Conservation (phyloP, 2,329 filamentous ascomycete species). For the Sclerotinia sclerotiorum region DNA sequence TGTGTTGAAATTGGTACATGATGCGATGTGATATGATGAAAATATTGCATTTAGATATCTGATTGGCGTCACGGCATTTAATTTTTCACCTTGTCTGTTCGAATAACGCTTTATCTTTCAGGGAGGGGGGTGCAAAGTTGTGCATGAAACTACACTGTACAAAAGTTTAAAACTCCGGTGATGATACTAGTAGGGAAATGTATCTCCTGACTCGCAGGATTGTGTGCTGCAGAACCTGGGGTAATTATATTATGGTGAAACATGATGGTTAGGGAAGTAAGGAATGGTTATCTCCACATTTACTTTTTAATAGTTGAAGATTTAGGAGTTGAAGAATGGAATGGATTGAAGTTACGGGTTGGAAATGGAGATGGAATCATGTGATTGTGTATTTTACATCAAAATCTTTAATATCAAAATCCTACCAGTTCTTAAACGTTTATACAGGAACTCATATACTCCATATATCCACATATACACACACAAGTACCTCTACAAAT, state of each 20-base stretch:
- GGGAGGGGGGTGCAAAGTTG: background rate
- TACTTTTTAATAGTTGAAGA: background rate
- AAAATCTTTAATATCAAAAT: background rate
- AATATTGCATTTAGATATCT: constrained; percentile 4
- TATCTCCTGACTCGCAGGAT: constrained; percentile 8
- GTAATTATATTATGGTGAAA: background rate
- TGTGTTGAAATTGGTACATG: background rate
- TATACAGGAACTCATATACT: background rate
- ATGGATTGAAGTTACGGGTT: background rate
- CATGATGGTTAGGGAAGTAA: background rate
- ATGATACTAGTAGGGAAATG: background rate
- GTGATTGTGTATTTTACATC: background rate
- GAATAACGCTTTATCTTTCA: background rate
- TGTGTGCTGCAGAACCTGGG: constrained; percentile 6
- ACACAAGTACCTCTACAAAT: too few relatives aligned
- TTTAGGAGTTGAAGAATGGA: background rate
- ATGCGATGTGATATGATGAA: constrained; percentile 9
- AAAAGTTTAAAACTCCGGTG: background rate
- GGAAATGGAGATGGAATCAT: background rate
- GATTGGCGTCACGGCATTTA: background rate
- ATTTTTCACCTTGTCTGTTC: background rate
- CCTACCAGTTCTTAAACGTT: background rate
- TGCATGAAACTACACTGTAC: background rate
- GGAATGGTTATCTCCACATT: background rate
- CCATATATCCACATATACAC: background rate